phyloP scores from a whole-genome alignment of 1,284 basidiomycete species.

The Ceratobasidium sp. region DNA sequence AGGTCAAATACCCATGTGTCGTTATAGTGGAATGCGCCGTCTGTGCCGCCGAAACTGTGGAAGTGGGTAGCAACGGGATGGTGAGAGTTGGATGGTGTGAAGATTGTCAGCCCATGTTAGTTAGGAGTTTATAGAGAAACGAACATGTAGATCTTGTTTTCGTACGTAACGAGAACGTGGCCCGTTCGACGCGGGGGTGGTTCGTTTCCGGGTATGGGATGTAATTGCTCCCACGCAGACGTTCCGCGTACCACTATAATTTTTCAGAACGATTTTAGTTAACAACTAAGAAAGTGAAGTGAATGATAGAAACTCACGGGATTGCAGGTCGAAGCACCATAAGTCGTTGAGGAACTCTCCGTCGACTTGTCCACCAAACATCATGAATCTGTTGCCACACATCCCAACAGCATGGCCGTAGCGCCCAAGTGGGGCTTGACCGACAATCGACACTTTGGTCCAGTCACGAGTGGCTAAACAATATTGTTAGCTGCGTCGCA shows the following conservation, averaged over 20 bases:
- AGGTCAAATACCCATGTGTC: slow-evolving; percentile 98
- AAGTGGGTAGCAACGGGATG: neutral
- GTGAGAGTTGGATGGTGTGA: slow-evolving; percentile 29
- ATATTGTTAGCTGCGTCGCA: slow-evolving; percentile 24
- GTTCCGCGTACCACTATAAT: slow-evolving; percentile 63
- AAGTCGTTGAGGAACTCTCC: slow-evolving; percentile 96
- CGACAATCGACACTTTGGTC: slow-evolving; percentile 86
- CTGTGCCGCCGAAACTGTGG: slow-evolving; percentile 94
- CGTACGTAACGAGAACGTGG: slow-evolving; percentile 89
- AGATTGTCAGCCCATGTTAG: slow-evolving; percentile 16
- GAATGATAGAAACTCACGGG: slow-evolving; percentile 69
- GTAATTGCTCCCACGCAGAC: slow-evolving; percentile 84
- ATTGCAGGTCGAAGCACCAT: slow-evolving; percentile 97
- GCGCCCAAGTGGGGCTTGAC: slow-evolving; percentile 84
- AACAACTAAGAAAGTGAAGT: neutral
- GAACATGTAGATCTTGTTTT: slow-evolving; percentile 89
- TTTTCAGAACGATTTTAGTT: neutral
- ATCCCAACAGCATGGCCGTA: slow-evolving; percentile 98
- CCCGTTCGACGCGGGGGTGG: slow-evolving; percentile 91
- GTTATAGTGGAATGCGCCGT: slow-evolving; percentile 99
- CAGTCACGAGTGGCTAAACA: slow-evolving; percentile 87
- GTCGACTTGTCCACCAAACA: slow-evolving; percentile 98
- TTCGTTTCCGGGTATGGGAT: slow-evolving; percentile 70
- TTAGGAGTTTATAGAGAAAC: slow-evolving; percentile 51
- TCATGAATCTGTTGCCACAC: slow-evolving; percentile 91